Evolutionary conservation across 768 basidiomycete species (phyloP).

Genomic region (Porphyrellus cyaneotinctus): DNA sequence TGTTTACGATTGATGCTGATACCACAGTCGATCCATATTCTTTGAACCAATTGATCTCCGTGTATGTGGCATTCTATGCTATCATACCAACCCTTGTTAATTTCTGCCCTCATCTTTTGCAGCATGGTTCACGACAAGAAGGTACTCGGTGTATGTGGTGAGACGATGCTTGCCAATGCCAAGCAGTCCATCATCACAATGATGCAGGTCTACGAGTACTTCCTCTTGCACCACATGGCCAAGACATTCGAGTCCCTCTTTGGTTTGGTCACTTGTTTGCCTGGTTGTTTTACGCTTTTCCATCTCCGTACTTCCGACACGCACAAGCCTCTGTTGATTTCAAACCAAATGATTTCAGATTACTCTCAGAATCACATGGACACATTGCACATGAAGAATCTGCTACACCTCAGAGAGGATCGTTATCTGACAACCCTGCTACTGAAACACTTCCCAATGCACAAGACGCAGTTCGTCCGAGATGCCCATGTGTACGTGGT

Average conservation of each 20-base stretch:
- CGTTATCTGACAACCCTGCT: slow-evolving; percentile 95
- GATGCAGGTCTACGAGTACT: slow-evolving; percentile 99
- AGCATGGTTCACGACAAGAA: slow-evolving; percentile 98
- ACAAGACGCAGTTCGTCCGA: slow-evolving; percentile 93
- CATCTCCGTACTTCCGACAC: slow-evolving; percentile 92
- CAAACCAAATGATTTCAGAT: slow-evolving; percentile 85
- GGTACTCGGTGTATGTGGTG: slow-evolving; percentile 91
- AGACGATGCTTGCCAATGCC: slow-evolving; percentile 88
- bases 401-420: slow-evolving; percentile 97
- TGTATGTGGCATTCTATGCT: slow-evolving; percentile 50
- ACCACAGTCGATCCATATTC: slow-evolving; percentile 88
- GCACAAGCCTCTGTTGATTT: slow-evolving; percentile 90
- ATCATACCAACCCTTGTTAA: not conserved
- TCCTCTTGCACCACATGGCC: slow-evolving; percentile 97
- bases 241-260: slow-evolving; percentile 98
- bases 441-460: slow-evolving; percentile 90
- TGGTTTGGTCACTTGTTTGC: slow-evolving; percentile 96
- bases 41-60: slow-evolving; percentile 87
- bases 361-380: slow-evolving; percentile 97
- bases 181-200: slow-evolving; percentile 95
- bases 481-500: slow-evolving; percentile 94
- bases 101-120: not conserved
- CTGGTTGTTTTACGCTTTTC: slow-evolving; percentile 98
- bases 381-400: slow-evolving; percentile 98
- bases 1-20: slow-evolving; percentile 93